Conservation (phyloP, 768 basidiomycete genomes). For the Tricholoma flavovirens region DNA sequence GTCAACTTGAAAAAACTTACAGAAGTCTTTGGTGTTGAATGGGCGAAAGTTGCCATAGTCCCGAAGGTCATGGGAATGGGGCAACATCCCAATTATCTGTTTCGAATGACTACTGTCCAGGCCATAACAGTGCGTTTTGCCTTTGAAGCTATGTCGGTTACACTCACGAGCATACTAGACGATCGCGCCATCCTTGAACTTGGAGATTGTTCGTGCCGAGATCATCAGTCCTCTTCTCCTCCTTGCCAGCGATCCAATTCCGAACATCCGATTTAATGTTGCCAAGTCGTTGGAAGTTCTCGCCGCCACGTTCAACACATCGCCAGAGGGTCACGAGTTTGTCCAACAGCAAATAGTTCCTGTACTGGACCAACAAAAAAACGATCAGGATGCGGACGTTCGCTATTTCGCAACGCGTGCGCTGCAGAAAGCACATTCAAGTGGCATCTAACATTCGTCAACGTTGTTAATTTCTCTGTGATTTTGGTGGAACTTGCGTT, state of each 20-base stretch:
- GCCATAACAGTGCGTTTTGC: conserved; percentile 81
- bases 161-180: conserved; percentile 47
- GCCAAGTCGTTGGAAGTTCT: conserved; percentile 92
- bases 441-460: conserved; percentile 2
- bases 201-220: conserved; percentile 77
- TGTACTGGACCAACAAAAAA: conserved; percentile 79
- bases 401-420: conserved; percentile 89
- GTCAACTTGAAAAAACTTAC: conserved; percentile 95
- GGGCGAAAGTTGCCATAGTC: conserved; percentile 90
- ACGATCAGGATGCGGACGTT: conserved; percentile 92
- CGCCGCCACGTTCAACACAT: conserved; percentile 59
- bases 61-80: conserved; percentile 98
- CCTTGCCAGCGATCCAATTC: conserved; percentile 86
- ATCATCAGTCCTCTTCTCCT: conserved; percentile 80
- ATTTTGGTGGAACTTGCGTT: conserved; percentile 17
- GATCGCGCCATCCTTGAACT: conserved; percentile 85
- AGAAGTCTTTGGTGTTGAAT: conserved; percentile 97
- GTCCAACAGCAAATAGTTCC: conserved; percentile 71
- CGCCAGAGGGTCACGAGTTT: conserved; percentile 69
- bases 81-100: conserved; percentile 92
- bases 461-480: background rate
- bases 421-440: conserved; percentile 44
- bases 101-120: conserved; percentile 98
- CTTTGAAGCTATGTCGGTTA: conserved; percentile 6
- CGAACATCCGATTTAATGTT: conserved; percentile 99